Conservation (phyloP, 192 early-diverging fungal genomes). For the Dissophora globulifera region DNA sequence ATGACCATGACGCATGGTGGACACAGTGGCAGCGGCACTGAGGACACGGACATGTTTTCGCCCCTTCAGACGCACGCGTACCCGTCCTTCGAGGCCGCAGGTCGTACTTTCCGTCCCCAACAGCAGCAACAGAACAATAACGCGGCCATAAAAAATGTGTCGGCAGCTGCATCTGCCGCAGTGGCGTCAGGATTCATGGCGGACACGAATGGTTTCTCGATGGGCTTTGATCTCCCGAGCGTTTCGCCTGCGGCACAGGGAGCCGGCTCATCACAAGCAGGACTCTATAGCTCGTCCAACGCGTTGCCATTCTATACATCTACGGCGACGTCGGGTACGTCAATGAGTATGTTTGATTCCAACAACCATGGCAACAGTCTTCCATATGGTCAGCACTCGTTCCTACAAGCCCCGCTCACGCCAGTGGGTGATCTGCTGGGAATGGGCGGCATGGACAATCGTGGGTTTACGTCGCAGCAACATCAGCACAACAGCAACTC, state of each 20-base stretch:
- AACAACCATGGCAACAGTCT: conserved; percentile 19
- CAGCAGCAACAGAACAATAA: no score
- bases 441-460: conserved; percentile 27
- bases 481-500: not conserved
- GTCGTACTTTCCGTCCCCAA: conserved; percentile 23
- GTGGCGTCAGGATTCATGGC: not conserved
- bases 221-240: conserved; percentile 18
- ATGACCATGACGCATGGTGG: conserved; percentile 24
- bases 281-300: conserved; percentile 4
- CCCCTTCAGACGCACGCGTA: conserved; percentile 39
- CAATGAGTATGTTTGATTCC: conserved; percentile 30
- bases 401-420: conserved; percentile 21
- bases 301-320: conserved; percentile 25
- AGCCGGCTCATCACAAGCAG: not conserved
- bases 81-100: conserved; percentile 32
- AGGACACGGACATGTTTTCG: conserved; percentile 47
- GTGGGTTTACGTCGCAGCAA: not conserved
- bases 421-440: conserved; percentile 43
- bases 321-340: not conserved
- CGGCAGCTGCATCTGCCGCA: not conserved
- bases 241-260: conserved; percentile 11
- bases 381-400: conserved; percentile 22
- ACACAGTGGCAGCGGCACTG: not conserved
- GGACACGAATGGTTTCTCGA: conserved; percentile 17
- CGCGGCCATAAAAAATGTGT: not conserved